Conservation (phyloP, 2,329 filamentous ascomycete species). For the Aspergillus japonicus region DNA sequence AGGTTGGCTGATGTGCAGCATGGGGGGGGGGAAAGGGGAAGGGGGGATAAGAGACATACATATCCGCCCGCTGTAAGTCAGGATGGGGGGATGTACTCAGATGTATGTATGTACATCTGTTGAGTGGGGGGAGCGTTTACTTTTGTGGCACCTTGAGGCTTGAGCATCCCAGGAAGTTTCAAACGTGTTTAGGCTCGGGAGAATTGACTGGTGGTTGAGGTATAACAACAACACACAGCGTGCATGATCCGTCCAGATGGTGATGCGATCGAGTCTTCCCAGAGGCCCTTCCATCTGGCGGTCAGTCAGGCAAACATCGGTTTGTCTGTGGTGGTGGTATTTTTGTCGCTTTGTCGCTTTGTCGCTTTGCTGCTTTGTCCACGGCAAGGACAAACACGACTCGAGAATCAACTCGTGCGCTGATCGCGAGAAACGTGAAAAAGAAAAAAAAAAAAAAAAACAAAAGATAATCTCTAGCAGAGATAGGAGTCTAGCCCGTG, state of each 20-base stretch:
- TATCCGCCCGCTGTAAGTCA: constrained; percentile 5
- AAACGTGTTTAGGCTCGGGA: constrained; percentile 5
- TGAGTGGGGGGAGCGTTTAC: neutral
- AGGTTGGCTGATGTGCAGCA: constrained; percentile 10
- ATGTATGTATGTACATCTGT: neutral
- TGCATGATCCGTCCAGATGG: neutral
- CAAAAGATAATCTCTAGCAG: neutral
- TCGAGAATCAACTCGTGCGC: constrained; percentile 10
- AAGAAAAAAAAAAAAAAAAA: constrained; percentile 6
- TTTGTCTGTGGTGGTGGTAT: neutral
- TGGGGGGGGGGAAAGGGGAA: neutral
- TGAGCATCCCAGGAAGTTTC: neutral
- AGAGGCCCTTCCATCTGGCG: constrained; percentile 1
- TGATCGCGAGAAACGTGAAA: constrained; percentile 3
- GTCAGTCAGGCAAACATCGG: constrained; percentile 6
- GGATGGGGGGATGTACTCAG: neutral
- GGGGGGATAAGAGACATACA: neutral
- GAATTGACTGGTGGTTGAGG: neutral
- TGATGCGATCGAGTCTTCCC: neutral
- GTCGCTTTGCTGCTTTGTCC: neutral
- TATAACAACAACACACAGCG: neutral
- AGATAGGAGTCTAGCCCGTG: neutral
- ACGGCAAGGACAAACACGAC: constrained; percentile 1
- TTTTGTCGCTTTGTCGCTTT: neutral
- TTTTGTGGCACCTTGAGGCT: neutral